These are phyloP conservation scores for Alternaria alternata DNA, from an alignment of 2,329 filamentous ascomycete species.

Conservation along the genomic window DNA sequence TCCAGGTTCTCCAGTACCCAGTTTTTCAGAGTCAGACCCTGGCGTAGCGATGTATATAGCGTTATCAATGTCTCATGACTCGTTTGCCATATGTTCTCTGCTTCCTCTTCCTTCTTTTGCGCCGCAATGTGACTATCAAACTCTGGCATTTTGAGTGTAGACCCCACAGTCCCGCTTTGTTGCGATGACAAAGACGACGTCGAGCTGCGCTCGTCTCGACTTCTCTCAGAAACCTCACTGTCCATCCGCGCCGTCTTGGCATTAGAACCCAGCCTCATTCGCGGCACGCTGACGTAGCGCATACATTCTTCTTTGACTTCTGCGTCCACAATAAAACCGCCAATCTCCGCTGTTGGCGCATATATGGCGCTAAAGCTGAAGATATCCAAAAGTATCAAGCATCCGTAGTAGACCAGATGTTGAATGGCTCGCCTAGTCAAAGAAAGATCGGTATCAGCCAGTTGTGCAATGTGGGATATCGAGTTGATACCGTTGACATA, in stretches of 20 bases:
- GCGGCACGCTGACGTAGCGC: conserved; percentile 71
- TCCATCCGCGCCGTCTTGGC: conserved; percentile 23
- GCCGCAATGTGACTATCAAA: conserved; percentile 16
- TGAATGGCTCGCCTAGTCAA: conserved; percentile 86
- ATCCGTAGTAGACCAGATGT: conserved; percentile 92
- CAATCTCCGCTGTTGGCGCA: conserved; percentile 79
- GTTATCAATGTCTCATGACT: conserved; percentile 67
- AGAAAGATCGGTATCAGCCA: conserved; percentile 85
- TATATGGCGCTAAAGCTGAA: conserved; percentile 96
- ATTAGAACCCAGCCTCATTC: conserved; percentile 32
- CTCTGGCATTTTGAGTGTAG: conserved; percentile 25
- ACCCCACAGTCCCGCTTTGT: conserved; percentile 22
- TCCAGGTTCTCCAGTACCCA: conserved; percentile 82
- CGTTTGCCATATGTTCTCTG: conserved; percentile 28
- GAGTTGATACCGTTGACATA: conserved; percentile 92
- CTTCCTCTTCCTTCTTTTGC: conserved; percentile 14
- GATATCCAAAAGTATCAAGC: conserved; percentile 87
- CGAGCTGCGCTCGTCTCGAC: conserved; percentile 31
- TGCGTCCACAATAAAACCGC: conserved; percentile 78
- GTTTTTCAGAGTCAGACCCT: conserved; percentile 83
- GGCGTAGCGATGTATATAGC: conserved; percentile 84
- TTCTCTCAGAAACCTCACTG: conserved; percentile 27
- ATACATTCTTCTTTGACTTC: conserved; percentile 87
- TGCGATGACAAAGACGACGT: conserved; percentile 35
- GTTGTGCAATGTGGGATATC: conserved; percentile 83